Conservation (phyloP, 306 rosid genomes). For the Pyrus bretschneideri region DNA sequence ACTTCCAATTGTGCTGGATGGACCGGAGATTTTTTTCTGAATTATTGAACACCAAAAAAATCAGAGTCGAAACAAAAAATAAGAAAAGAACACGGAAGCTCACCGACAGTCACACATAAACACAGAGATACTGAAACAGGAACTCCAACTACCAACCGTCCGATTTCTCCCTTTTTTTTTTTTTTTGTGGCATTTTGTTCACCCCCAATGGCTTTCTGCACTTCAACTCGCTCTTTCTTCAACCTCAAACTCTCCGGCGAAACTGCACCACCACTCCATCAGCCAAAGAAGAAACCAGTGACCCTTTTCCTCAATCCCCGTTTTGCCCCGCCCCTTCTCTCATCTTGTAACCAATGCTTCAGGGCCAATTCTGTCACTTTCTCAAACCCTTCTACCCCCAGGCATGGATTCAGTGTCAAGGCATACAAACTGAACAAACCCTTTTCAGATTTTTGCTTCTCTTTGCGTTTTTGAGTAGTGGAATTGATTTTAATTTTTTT, state of each 20-base stretch:
- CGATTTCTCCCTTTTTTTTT: not conserved
- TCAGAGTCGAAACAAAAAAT: not conserved
- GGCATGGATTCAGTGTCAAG: constrained; percentile 43
- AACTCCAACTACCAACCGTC: not conserved
- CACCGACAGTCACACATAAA: not conserved
- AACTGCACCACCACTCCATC: constrained; percentile 19
- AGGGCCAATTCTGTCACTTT: constrained; percentile 14
- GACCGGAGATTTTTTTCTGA: not conserved
- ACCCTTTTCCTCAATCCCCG: constrained; percentile 17
- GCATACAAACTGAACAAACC: constrained; percentile 9
- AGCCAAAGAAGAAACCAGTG: constrained; percentile 20
- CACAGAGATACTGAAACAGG: constrained; percentile 12
- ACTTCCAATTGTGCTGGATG: too few relatives aligned
- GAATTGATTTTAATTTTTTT: constrained; percentile 1
- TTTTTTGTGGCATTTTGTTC: too few relatives aligned
- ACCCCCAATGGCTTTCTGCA: constrained; percentile 37
- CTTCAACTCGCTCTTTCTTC: constrained; percentile 35
- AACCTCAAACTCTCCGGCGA: constrained; percentile 18
- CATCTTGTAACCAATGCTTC: constrained; percentile 20
- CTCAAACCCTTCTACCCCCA: constrained; percentile 25
- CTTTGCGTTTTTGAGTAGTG: constrained; percentile 1
- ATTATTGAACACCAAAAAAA: not conserved
- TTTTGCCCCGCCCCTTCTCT: constrained; percentile 9
- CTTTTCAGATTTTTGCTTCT: constrained; percentile 24
- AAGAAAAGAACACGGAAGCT: not conserved